Conservation (phyloP, 2,329 filamentous ascomycete species). For the Calycina herbarum region DNA sequence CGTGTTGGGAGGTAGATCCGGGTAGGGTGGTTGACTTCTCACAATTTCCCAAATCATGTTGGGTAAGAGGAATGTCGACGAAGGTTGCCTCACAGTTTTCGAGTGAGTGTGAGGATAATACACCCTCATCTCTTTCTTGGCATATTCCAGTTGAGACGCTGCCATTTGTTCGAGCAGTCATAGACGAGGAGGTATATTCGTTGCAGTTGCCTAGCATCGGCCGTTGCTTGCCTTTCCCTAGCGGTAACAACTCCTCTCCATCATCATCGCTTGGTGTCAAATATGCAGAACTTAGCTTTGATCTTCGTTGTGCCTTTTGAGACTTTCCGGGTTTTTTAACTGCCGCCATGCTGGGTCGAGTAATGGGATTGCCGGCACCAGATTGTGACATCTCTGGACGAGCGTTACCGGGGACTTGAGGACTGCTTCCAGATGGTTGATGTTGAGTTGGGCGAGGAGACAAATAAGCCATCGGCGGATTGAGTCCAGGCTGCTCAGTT, state of each 20-base stretch:
- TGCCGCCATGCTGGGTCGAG: background rate
- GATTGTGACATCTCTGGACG: background rate
- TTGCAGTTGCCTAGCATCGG: background rate
- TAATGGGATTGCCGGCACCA: background rate
- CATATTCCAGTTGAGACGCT: background rate
- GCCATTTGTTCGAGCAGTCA: no score
- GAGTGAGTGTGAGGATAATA: background rate
- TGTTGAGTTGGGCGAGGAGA: constrained; percentile 3
- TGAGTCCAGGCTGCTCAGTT: constrained; percentile 9
- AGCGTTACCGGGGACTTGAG: background rate
- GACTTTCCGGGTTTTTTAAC: background rate
- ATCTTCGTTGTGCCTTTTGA: constrained; percentile 6
- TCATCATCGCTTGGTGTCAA: constrained; percentile 11
- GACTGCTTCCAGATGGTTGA: background rate
- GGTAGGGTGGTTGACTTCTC: background rate
- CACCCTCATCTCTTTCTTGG: background rate
- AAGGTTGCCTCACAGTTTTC: background rate
- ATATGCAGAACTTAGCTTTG: constrained; percentile 10
- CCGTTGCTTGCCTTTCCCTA: background rate
- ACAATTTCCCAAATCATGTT: constrained; percentile 1
- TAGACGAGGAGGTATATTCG: background rate
- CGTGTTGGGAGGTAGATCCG: background rate
- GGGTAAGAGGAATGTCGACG: background rate
- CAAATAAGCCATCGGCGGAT: constrained; percentile 9
- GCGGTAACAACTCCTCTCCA: constrained; percentile 9